Evolutionary conservation across 306 rosid species (phyloP).

Genomic region (Aeschynomene evenia): DNA sequence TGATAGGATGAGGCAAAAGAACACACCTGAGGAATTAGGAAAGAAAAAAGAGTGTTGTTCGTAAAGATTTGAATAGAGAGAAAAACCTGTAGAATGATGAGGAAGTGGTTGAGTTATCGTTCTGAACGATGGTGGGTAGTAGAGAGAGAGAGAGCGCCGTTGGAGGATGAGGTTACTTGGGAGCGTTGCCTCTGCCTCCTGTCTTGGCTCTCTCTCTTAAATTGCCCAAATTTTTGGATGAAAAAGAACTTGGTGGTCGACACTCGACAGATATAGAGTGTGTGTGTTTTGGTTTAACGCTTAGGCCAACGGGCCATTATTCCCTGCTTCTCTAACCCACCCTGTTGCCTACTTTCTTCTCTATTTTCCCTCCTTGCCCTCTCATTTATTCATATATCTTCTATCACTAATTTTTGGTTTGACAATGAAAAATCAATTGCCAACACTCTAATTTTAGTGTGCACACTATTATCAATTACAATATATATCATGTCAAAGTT

Average conservation of each 20-base stretch:
- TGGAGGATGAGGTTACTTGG: slow-evolving; percentile 44
- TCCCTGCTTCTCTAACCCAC: not conserved
- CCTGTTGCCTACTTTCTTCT: not conserved
- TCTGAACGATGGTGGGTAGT: not conserved
- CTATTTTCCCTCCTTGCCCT: not conserved
- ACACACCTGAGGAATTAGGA: not conserved
- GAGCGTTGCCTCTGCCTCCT: not conserved
- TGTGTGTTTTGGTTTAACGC: not conserved
- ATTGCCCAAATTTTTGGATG: not conserved
- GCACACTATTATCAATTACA: no score
- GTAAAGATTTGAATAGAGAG: not conserved
- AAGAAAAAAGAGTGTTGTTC: not conserved
- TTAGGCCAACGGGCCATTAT: not conserved
- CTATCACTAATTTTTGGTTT: no score
- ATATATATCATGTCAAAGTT: no score
- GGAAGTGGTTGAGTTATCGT: not conserved
- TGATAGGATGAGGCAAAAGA: not conserved
- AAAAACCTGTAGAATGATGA: slow-evolving; percentile 5
- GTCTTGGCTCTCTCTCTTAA: not conserved
- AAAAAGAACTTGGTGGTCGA: not conserved
- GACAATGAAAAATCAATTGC: no score
- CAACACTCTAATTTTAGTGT: no score
- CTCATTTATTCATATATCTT: no score
- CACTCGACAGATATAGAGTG: no score
- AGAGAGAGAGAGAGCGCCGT: slow-evolving; percentile 12